Evolutionary conservation across 2,329 filamentous ascomycete species (phyloP).

Genomic region (Exutisphaerella laricina): DNA sequence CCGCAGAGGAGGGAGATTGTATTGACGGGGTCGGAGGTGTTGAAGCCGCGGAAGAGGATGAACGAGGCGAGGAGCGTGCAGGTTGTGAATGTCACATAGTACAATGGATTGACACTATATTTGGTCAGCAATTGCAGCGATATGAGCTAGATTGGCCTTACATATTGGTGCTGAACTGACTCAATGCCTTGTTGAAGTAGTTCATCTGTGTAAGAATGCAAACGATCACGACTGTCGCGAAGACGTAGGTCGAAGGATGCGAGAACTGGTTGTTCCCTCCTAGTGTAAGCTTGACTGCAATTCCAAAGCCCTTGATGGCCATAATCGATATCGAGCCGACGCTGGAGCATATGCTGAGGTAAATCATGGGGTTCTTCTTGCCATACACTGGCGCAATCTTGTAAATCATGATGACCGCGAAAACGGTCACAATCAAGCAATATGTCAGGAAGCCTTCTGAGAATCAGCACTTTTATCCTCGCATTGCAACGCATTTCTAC

Average conservation of each 20-base stretch:
- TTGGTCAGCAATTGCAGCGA: background rate
- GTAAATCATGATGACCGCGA: constrained; percentile 94
- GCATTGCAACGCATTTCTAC: background rate
- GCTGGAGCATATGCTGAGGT: constrained; percentile 94
- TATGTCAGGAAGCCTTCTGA: constrained; percentile 82
- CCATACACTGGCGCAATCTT: constrained; percentile 82
- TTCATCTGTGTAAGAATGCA: constrained; percentile 99
- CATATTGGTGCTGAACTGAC: constrained; percentile 97
- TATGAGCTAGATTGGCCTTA: constrained; percentile 54
- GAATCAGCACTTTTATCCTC: constrained; percentile 6
- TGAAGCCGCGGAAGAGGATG: constrained; percentile 93
- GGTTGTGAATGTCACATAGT: constrained; percentile 97
- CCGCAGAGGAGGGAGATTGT: constrained; percentile 88
- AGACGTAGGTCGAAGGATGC: constrained; percentile 94
- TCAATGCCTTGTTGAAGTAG: constrained; percentile 98
- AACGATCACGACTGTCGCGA: constrained; percentile 84
- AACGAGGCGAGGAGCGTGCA: constrained; percentile 91
- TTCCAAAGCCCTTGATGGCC: constrained; percentile 98
- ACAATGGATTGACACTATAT: constrained; percentile 83
- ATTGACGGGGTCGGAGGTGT: constrained; percentile 85
- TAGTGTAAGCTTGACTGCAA: constrained; percentile 92
- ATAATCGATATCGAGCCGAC: constrained; percentile 97
- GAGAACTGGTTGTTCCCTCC: constrained; percentile 91
- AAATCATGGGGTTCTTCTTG: constrained; percentile 92
- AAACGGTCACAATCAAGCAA: constrained; percentile 69